Evolutionary conservation across 805 yeast species (phyloP), one percentile per base, ranked within the genome.

Genomic region (Priceomyces melissophilus): DNA sequence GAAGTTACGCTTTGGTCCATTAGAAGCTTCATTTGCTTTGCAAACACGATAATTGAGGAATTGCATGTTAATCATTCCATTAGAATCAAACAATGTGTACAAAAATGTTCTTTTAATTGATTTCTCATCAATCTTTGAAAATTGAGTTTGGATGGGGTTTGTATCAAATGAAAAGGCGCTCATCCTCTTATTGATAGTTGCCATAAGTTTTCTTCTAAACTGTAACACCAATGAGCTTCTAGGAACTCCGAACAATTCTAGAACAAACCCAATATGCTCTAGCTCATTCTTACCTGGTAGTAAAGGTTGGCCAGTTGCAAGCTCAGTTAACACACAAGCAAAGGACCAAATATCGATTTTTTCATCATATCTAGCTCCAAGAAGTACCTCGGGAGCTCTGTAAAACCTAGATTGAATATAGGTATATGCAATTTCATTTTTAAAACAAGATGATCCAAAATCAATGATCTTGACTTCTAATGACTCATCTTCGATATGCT

Each of bases 351-450:
- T 65, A 50, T 78, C 83, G 29, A 78, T 77, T 48, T 64, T 70
- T n/a, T 59, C 57, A 44, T 67, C 57, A 51, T 84, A 84, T 27
- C 79, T 65, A 9, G 84, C 76, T 1, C 91, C 93, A 3, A 85
- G 41, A 9, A 82, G 63, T 4, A 85, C 82, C 54, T 85, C 95
- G 0, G 95, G 95, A 0, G 93, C 88, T 39, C 95, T 61, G 54
- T 85, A 85, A 50, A 79, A 85, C 37, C 95, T 59, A 1, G 91
- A 84, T 52, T 73, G 76, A 41, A 78, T 65, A 47, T 78, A 78
- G 1, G 81, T 70, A 43, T 63, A 76, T 1, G 73, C 59, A 3
- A 72, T 65, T 38, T 73, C 74, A 35, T 64, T 60, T 5, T 50
- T 53, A 12, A 56, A 58, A 47, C 84, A 76, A 0, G 87, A 78